Percentiles rank a stretch among this genome's conserved stretches.
Evolutionary conservation across 106 monocot species (phyloP).

Genomic region (Amphibolis antarctica): DNA sequence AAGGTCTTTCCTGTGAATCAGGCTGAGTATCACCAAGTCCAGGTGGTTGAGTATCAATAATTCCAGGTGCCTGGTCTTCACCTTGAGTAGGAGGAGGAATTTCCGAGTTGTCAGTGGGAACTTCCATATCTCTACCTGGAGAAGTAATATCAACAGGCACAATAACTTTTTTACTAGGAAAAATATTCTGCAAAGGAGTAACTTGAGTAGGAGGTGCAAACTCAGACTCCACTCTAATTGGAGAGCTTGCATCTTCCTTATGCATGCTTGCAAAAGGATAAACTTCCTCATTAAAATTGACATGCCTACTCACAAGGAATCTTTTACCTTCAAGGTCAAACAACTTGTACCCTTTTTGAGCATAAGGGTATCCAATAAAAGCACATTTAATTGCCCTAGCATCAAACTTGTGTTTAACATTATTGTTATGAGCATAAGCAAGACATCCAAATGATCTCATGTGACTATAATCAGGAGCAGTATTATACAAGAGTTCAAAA

Average conservation of each 20-base stretch:
- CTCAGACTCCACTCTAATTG: too few species aligned
- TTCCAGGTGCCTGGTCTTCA: too few species aligned
- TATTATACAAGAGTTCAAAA: not conserved
- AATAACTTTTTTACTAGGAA: too few species aligned
- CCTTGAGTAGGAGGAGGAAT: too few species aligned
- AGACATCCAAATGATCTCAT: not conserved
- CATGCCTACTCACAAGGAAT: not conserved
- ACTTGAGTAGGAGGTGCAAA: too few species aligned
- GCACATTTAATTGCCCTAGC: not conserved
- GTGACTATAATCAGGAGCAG: not conserved
- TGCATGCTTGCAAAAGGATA: not conserved
- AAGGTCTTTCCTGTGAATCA: too few species aligned
- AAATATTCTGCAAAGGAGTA: too few species aligned
- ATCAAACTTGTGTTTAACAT: not conserved
- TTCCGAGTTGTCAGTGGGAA: too few species aligned
- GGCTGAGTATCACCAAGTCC: too few species aligned
- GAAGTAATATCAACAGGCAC: too few species aligned
- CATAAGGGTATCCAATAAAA: not conserved
- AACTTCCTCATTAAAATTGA: not conserved
- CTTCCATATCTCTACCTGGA: too few species aligned
- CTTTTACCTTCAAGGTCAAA: not conserved
- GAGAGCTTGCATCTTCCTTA: not conserved
- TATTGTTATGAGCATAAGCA: not conserved
- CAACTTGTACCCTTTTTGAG: not conserved
- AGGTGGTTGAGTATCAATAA: too few species aligned